Base-by-base conservation (phyloP, 179 eudicot species). In the Camellia oleifera region DNA sequence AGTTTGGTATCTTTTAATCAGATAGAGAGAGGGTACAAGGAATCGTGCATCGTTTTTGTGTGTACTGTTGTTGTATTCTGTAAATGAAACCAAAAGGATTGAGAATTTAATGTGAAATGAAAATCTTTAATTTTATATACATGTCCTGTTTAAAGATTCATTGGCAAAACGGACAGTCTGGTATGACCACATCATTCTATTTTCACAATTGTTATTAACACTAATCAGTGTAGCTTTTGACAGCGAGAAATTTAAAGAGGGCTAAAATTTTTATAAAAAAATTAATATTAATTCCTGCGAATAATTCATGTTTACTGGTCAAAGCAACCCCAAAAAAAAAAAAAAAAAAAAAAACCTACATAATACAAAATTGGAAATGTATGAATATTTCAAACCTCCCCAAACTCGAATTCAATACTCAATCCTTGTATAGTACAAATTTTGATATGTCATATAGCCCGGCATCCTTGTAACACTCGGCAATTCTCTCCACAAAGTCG, bases 401-500 rank as follows among this genome's bases (percentile, higher is more conserved):
- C 63, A 26, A 18, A 78, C 4, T 81, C 44, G 70, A 12, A 53
- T 54, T 77, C 81, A 87, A 67, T 81, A 67, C 75, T 86, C 75
- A 89, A 53, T 88, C 90, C 66, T 86, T 83, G 78, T 86, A 90
- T 26, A 86, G 77, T 57, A 96, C 83, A 86, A 96, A 96, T 75
- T 84, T 86, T 61, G 99, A 92, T 71, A 96, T 86, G 69, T 88
- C 91, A 54, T 78, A 58, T 32, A 96, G 94, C 67, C 97, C 97
- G 10, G 92, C 97, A 56, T 82, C 91, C 75, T 86, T 83, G 88
- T 91, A 96, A 85, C 99, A 92, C 77, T 89, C 90, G 44, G 92
- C 92, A 80, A 94, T 84, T 42, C 86, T 88, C 65, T 87, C 90
- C 74, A 86, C 79, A 46, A 80, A 84, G 46, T 91, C 92, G 81